Conservation (phyloP, 148 eudicot genomes). For the Polygonum aviculare region DNA sequence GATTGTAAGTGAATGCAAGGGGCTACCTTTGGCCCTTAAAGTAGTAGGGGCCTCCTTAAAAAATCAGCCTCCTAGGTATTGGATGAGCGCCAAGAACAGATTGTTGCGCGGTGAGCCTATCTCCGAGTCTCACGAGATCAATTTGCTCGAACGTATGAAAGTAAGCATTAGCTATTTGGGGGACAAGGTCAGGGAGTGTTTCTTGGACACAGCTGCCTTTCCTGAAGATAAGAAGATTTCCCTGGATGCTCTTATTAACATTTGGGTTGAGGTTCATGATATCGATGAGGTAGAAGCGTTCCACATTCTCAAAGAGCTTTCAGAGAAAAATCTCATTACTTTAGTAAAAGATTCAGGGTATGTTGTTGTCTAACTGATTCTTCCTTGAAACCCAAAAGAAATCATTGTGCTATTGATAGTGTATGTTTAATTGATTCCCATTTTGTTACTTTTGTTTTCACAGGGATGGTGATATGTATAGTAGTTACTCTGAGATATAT, state of each 20-base stretch:
- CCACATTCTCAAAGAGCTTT: constrained; percentile 61
- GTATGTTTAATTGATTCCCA: not conserved
- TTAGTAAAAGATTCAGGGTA: constrained; percentile 70
- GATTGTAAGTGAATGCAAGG: constrained; percentile 77
- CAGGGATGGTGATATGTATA: constrained; percentile 67
- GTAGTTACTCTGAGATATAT: constrained; percentile 61
- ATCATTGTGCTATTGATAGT: not conserved
- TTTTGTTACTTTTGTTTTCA: constrained; percentile 7
- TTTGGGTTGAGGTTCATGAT: constrained; percentile 81
- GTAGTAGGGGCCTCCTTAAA: constrained; percentile 78
- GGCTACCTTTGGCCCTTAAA: constrained; percentile 81
- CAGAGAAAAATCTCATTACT: constrained; percentile 65
- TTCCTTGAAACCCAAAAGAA: not conserved
- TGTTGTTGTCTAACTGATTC: not conserved
- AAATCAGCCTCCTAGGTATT: constrained; percentile 50
- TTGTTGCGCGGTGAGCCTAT: constrained; percentile 64
- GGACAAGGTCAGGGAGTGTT: constrained; percentile 62
- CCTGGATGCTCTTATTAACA: constrained; percentile 54
- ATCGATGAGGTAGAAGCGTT: constrained; percentile 66
- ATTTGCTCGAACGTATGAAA: constrained; percentile 65
- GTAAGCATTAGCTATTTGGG: constrained; percentile 46
- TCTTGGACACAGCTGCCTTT: constrained; percentile 72
- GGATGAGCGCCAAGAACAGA: constrained; percentile 70
- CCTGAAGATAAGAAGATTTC: constrained; percentile 78
- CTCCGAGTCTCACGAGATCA: constrained; percentile 63